Conservation (phyloP, 148 eudicot species). For the Rhododendron molle region DNA sequence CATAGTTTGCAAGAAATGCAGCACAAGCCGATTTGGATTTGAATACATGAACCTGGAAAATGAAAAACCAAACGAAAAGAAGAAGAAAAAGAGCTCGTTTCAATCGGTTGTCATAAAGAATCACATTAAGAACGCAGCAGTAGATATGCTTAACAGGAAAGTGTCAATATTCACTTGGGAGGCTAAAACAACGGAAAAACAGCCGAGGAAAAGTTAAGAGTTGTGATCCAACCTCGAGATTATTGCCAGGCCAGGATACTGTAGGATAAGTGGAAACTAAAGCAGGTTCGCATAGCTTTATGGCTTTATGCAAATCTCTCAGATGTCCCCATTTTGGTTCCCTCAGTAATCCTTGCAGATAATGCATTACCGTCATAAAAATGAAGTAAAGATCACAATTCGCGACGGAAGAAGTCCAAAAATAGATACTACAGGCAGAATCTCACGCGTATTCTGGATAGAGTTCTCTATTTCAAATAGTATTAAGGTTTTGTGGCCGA, state of each 20-base stretch:
- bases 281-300: slow-evolving; percentile 77
- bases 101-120: not conserved
- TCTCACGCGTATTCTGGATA: not conserved
- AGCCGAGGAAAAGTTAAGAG: not conserved
- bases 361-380: not conserved
- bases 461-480: not conserved
- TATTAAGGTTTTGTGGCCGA: not conserved
- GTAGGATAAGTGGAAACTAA: slow-evolving; percentile 63
- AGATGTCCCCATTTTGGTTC: slow-evolving; percentile 89
- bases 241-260: slow-evolving; percentile 56
- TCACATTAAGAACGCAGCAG: not conserved
- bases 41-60: slow-evolving; percentile 59
- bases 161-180: not conserved
- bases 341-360: slow-evolving; percentile 49
- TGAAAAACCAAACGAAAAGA: not conserved
- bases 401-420: not conserved
- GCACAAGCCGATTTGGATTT: slow-evolving; percentile 61
- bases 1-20: slow-evolving; percentile 84
- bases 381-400: not conserved
- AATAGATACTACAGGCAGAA: not conserved
- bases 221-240: slow-evolving; percentile 53
- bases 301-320: slow-evolving; percentile 79
- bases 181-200: not conserved
- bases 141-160: not conserved
- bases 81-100: not conserved